Percentiles rank a stretch among this genome's conserved stretches.
Conservation (phyloP, 768 basidiomycete genomes). For the Lactarius vividus region DNA sequence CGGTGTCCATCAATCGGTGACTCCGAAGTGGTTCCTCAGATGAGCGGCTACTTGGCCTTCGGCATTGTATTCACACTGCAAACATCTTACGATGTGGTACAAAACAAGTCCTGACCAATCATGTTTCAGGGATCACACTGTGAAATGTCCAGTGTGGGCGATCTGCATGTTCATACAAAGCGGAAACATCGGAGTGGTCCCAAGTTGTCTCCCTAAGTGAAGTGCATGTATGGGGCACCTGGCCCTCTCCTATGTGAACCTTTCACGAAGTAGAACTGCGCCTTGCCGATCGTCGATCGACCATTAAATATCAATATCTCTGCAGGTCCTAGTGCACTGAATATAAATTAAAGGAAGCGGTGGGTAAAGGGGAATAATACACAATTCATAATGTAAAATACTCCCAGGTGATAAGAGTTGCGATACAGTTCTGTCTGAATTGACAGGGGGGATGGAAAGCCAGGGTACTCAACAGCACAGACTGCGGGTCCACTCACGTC, state of each 20-base stretch:
- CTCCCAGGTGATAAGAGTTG: too few species aligned
- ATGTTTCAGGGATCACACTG: too few species aligned
- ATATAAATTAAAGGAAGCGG: neutral
- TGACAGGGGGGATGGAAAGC: neutral
- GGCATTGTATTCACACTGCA: neutral
- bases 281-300: neutral
- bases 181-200: too few species aligned
- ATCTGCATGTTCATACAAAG: too few species aligned
- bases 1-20: neutral
- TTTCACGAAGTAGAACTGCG: neutral
- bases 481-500: too few species aligned
- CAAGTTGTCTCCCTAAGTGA: too few species aligned
- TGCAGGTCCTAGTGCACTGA: neutral
- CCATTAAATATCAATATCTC: neutral
- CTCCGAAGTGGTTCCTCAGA: neutral
- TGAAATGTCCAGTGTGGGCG: too few species aligned
- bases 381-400: too few species aligned
- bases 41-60: neutral
- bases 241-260: too few species aligned
- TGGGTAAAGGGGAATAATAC: too few species aligned
- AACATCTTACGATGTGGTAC: neutral
- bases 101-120: too few species aligned
- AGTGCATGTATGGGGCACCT: too few species aligned
- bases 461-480: neutral
- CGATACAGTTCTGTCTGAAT: neutral